Evolutionary conservation across 768 basidiomycete species (phyloP).

Genomic region (Leccinellum albellum): DNA sequence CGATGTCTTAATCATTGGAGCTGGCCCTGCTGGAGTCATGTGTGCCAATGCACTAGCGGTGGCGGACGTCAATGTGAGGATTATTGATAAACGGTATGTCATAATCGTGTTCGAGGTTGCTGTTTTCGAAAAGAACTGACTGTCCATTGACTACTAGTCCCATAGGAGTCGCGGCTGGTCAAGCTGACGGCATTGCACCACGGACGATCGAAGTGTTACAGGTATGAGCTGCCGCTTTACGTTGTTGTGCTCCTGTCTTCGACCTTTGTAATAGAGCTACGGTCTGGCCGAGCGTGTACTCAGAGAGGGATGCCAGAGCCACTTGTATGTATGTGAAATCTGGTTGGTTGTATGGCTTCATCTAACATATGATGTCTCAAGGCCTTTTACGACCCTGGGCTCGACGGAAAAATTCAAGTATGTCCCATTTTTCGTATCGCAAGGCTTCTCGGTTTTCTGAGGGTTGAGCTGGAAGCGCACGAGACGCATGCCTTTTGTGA

Average conservation of each 20-base stretch:
- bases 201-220: neutral
- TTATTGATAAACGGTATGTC: neutral
- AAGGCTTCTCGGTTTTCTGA: neutral
- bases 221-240: neutral
- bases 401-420: neutral
- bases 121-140: neutral
- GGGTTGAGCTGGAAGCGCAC: neutral
- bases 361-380: neutral
- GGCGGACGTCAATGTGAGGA: neutral
- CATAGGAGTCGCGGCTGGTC: neutral
- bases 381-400: neutral
- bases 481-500: neutral
- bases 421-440: neutral
- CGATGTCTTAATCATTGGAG: neutral
- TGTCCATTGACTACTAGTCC: neutral
- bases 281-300: neutral
- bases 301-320: neutral
- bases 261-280: neutral
- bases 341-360: neutral
- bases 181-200: neutral
- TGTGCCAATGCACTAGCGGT: neutral
- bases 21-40: neutral
- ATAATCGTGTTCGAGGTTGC: neutral
- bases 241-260: neutral
- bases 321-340: neutral